Conservation (phyloP, 2,329 filamentous ascomycete genomes). For the Sarocladium strictum region DNA sequence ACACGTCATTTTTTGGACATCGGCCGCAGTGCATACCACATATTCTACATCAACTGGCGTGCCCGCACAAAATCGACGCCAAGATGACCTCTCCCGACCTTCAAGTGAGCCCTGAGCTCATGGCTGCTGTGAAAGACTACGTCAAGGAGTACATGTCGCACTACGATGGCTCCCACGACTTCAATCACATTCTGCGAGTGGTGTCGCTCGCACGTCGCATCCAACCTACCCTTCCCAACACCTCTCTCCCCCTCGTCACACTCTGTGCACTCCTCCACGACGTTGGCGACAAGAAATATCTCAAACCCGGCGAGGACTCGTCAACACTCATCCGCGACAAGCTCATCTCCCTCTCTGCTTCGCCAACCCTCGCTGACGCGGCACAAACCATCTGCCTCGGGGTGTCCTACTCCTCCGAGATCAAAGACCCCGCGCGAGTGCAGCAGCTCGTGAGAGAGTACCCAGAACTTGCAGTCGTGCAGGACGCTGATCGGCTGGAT, state of each 20-base stretch:
- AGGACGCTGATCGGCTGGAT: constrained; percentile 91
- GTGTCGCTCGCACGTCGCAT: constrained; percentile 65
- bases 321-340: constrained; percentile 50
- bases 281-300: constrained; percentile 81
- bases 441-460: constrained; percentile 53
- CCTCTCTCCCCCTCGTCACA: constrained; percentile 46
- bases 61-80: no score
- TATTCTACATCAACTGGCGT: no score
- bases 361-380: constrained; percentile 50
- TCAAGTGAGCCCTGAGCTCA: constrained; percentile 31
- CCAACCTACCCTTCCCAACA: constrained; percentile 29
- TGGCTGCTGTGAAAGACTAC: constrained; percentile 55
- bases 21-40: no score
- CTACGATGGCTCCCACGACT: constrained; percentile 86
- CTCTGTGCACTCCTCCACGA: constrained; percentile 79
- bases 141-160: constrained; percentile 67
- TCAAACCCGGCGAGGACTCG: constrained; percentile 48
- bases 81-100: constrained; percentile 19
- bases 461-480: constrained; percentile 66
- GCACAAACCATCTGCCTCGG: constrained; percentile 69
- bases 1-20: no score
- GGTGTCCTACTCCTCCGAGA: constrained; percentile 74
- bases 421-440: constrained; percentile 56
- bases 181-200: constrained; percentile 76
- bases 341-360: constrained; percentile 51